These are phyloP conservation scores for Tolypocladium cylindrosporum DNA, from an alignment of 2,329 filamentous ascomycete species.

Conservation along the genomic window DNA sequence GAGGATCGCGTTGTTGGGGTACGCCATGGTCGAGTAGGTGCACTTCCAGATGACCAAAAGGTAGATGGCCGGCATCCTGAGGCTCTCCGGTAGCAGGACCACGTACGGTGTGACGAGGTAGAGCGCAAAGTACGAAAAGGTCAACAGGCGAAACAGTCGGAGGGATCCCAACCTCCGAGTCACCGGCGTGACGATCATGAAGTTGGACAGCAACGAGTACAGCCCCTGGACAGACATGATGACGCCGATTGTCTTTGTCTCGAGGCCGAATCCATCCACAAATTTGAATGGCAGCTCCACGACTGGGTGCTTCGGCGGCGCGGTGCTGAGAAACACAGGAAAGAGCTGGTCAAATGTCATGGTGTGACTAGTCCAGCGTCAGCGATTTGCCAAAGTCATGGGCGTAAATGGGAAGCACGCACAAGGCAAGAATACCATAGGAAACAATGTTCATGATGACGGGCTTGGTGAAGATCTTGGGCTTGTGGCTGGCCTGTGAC, in stretches of 20 bases:
- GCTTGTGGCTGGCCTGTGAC: conserved; percentile 4
- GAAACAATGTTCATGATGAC: conserved; percentile 81
- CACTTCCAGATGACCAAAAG: conserved; percentile 81
- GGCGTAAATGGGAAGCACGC: conserved; percentile 32
- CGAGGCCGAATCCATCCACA: conserved; percentile 72
- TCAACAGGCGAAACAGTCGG: conserved; percentile 70
- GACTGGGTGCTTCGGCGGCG: conserved; percentile 36
- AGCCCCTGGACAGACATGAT: conserved; percentile 83
- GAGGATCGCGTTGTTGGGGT: conserved; percentile 82
- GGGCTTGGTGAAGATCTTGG: conserved; percentile 68
- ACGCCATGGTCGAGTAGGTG: conserved; percentile 82
- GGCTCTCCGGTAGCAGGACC: conserved; percentile 63
- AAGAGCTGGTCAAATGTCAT: conserved; percentile 94
- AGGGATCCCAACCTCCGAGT: conserved; percentile 68
- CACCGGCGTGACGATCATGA: conserved; percentile 73
- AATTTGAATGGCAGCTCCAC: conserved; percentile 75
- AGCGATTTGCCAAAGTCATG: conserved; percentile 2
- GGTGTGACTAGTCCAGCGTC: conserved; percentile 58
- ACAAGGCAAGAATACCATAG: conserved; percentile 92
- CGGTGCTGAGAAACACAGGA: conserved; percentile 79
- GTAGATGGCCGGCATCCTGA: conserved; percentile 69
- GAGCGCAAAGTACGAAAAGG: conserved; percentile 74
- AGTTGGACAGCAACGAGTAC: conserved; percentile 80
- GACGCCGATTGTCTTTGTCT: conserved; percentile 74
- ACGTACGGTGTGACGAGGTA: conserved; percentile 87